phyloP scores from a whole-genome alignment of 331 rosid genomes.

The Acacia pycnantha region DNA sequence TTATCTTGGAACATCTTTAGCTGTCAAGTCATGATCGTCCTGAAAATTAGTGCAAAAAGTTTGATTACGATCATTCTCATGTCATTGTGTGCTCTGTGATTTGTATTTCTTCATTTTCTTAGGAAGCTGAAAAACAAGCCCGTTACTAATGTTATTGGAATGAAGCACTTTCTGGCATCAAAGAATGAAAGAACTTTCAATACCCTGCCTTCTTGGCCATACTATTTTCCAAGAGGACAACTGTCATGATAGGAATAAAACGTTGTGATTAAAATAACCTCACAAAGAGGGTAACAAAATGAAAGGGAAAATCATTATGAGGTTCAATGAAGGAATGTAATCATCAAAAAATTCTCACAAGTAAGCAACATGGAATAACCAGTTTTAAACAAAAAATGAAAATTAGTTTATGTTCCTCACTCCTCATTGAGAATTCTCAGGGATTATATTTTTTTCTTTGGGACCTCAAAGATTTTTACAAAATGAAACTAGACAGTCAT shows the following conservation, averaged over 20 bases:
- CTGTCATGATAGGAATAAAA: background rate
- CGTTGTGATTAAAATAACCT: background rate
- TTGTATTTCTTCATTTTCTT: background rate
- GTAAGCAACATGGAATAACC: no score
- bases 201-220: background rate
- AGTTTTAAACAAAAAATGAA: no score
- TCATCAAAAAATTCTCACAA: no score
- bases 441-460: no score
- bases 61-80: background rate
- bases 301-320: no score
- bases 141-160: background rate
- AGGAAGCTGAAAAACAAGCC: background rate
- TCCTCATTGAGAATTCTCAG: no score
- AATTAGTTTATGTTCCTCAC: no score
- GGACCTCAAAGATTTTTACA: no score
- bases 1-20: background rate
- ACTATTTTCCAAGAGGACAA: background rate
- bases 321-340: no score
- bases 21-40: conserved; percentile 1
- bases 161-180: background rate
- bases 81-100: background rate
- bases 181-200: background rate
- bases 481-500: background rate
- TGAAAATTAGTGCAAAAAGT: background rate
- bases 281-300: background rate